These are phyloP conservation scores for Cokeromyces recurvatus DNA, from an alignment of 371 early-diverging fungal species.

Conservation along the genomic window DNA sequence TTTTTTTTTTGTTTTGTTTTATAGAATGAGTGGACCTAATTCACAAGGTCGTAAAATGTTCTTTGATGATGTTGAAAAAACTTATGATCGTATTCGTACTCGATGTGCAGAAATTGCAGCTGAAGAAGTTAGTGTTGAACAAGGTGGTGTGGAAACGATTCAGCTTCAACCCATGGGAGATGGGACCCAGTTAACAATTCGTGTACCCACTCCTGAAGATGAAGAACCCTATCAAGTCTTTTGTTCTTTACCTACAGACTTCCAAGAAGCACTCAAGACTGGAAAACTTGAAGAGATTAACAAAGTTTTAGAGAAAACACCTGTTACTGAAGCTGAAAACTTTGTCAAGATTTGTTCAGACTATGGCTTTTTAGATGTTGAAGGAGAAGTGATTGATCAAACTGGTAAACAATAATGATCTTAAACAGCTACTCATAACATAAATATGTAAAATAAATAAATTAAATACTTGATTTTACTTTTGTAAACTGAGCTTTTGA, in stretches of 20 bases:
- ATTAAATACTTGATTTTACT: no score
- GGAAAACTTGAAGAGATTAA: constrained; percentile 82
- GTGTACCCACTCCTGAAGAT: constrained; percentile 36
- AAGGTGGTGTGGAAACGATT: constrained; percentile 69
- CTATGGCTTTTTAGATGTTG: constrained; percentile 69
- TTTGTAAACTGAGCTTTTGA: no score
- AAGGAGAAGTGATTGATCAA: constrained; percentile 52
- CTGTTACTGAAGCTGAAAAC: constrained; percentile 70
- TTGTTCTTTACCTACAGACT: constrained; percentile 58
- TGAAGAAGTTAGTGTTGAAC: constrained; percentile 47
- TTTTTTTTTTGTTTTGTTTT: no score
- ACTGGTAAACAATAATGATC: constrained; percentile 12
- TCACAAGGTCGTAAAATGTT: constrained; percentile 72
- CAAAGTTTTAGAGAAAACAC: constrained; percentile 64
- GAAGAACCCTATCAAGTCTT: constrained; percentile 64
- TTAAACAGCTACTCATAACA: background rate
- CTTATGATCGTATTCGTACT: constrained; percentile 72
- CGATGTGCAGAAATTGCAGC: constrained; percentile 70
- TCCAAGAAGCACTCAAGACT: constrained; percentile 73
- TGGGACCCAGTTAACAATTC: constrained; percentile 52
- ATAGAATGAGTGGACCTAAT: constrained; percentile 42
- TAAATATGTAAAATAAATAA: background rate
- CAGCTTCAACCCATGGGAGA: constrained; percentile 68
- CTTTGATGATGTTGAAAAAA: constrained; percentile 75
- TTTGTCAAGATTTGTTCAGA: constrained; percentile 68